Conservation (phyloP, 371 early-diverging fungal genomes). For the Apophysomyces trapeziformis region DNA sequence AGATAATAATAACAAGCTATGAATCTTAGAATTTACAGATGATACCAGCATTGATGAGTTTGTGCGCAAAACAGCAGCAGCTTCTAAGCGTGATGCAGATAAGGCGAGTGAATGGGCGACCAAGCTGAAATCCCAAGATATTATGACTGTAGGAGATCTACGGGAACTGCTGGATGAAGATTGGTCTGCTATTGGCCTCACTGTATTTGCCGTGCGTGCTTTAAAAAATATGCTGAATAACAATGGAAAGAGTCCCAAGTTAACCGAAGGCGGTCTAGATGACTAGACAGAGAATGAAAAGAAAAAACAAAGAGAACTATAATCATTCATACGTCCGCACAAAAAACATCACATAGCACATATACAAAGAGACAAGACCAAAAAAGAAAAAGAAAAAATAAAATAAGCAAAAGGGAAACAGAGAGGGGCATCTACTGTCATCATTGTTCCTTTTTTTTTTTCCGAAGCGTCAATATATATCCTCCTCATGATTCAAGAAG, state of each 20-base stretch:
- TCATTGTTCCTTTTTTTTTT: no score
- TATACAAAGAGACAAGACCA: neutral
- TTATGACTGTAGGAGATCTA: conserved; percentile 83
- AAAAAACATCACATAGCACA: neutral
- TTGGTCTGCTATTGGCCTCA: conserved; percentile 77
- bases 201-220: conserved; percentile 87
- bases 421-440: no score
- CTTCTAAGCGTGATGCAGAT: conserved; percentile 69
- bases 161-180: conserved; percentile 78
- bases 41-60: conserved; percentile 70
- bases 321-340: no score
- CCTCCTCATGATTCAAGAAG: no score
- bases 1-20: no score
- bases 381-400: no score
- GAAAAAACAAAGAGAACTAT: conserved; percentile 2
- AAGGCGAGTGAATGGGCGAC: conserved; percentile 79
- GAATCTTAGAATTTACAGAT: conserved; percentile 55
- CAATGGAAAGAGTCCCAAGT: conserved; percentile 5
- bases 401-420: no score
- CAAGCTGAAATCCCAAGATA: conserved; percentile 73
- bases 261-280: neutral
- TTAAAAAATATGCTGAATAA: conserved; percentile 72
- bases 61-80: conserved; percentile 68
- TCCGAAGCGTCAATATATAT: no score
- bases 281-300: neutral